A percentile compares a stretch with the other conserved stretches of the same genome.
Conservation (phyloP, 78 protist genomes). For the slime mould (Dictyostelium discoideum) region dicty_2.7 NC_007091.3:2522501-2523000, state of each 20-base stretch:
- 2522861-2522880: conserved; percentile 88
- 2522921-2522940: conserved; percentile 72
- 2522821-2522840: conserved; percentile 75
- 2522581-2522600: conserved; percentile 31
- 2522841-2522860: conserved; percentile 77
- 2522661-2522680: neutral
- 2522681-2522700: neutral
- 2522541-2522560: conserved; percentile 85
- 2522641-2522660: neutral
- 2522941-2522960: conserved; percentile 80
- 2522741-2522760: conserved; percentile 29
- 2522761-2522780: conserved; percentile 42
- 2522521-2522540: conserved; percentile 79
- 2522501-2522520: conserved; percentile 20
- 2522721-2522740: conserved; percentile 22
- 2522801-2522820: conserved; percentile 73
- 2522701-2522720: conserved; percentile 50
- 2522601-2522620: conserved; percentile 34
- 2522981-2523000: conserved; percentile 84
- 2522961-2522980: conserved; percentile 84
- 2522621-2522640: neutral
- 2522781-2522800: conserved; percentile 79
- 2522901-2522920: conserved; percentile 56
- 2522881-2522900: conserved; percentile 86
- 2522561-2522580: conserved; percentile 53